phyloP scores from a whole-genome alignment of 805 yeast species.

The Pichia scutulata region DNA sequence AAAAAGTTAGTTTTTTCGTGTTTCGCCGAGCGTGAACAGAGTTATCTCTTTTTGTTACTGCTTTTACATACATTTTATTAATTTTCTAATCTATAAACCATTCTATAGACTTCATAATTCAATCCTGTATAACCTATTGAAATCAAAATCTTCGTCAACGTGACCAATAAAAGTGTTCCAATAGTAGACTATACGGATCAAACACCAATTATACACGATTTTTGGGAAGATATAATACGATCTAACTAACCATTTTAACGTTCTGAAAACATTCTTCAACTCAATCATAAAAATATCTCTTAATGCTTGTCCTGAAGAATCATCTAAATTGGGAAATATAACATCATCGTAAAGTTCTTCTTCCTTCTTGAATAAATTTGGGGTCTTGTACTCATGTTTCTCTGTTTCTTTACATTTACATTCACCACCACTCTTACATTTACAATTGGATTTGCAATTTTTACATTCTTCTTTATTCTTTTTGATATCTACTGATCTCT shows the following conservation, averaged over 20 bases:
- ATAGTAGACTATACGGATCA: constrained; percentile 43
- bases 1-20: not conserved
- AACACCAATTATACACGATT: constrained; percentile 41
- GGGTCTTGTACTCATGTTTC: constrained; percentile 4
- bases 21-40: not conserved
- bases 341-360: constrained; percentile 19
- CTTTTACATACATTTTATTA: not conserved
- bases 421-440: not conserved
- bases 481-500: not conserved
- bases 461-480: not conserved
- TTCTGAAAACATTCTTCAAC: constrained; percentile 35
- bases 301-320: constrained; percentile 7
- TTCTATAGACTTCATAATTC: constrained; percentile 4
- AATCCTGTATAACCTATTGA: constrained; percentile 22
- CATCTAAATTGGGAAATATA: constrained; percentile 15
- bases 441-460: not conserved
- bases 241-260: constrained; percentile 52
- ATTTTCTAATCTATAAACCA: not conserved
- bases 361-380: constrained; percentile 20
- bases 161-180: constrained; percentile 80
- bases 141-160: constrained; percentile 28
- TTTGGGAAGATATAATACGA: constrained; percentile 70
- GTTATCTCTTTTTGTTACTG: too few relatives aligned
- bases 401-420: not conserved
- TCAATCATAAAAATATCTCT: constrained; percentile 19